Conservation (phyloP, 2,329 filamentous ascomycete species). For the Rhinocladiella similis region DNA sequence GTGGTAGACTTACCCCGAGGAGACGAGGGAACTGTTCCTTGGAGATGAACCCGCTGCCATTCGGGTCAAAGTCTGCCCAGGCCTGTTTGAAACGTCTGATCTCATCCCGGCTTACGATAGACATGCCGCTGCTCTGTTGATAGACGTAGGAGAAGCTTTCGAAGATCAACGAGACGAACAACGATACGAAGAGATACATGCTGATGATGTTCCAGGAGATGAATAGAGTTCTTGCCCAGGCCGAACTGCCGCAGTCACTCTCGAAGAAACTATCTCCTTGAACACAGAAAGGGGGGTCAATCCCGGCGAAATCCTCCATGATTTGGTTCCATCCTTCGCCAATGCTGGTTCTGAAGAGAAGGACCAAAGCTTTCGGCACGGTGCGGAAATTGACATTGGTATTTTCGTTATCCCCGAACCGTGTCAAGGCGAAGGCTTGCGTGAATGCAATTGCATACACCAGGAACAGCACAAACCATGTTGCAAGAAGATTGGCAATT, state of each 20-base stretch:
- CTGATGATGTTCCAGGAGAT: constrained; percentile 98
- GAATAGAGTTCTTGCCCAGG: constrained; percentile 87
- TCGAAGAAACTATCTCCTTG: constrained; percentile 70
- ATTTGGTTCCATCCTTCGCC: constrained; percentile 96
- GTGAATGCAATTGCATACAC: constrained; percentile 96
- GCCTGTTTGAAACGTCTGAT: constrained; percentile 97
- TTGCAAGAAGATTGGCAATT: constrained; percentile 89
- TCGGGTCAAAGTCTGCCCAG: constrained; percentile 92
- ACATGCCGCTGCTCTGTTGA: constrained; percentile 90
- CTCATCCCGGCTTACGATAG: constrained; percentile 86
- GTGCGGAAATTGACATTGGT: constrained; percentile 89
- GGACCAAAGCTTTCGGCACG: constrained; percentile 88
- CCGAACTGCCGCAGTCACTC: constrained; percentile 87
- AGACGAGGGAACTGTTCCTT: constrained; percentile 87
- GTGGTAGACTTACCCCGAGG: constrained; percentile 62
- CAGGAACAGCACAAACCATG: constrained; percentile 95
- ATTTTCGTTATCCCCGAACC: constrained; percentile 72
- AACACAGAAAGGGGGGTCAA: constrained; percentile 79
- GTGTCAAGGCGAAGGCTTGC: constrained; percentile 91
- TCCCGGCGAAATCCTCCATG: constrained; percentile 91
- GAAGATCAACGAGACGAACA: constrained; percentile 98
- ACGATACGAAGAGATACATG: constrained; percentile 99
- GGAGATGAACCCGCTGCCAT: constrained; percentile 85
- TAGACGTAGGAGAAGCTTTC: constrained; percentile 99
- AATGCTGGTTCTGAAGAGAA: constrained; percentile 89